Conservation (phyloP, 495 filamentous ascomycete genomes). For the Hypoxylon crocopeplum region DNA sequence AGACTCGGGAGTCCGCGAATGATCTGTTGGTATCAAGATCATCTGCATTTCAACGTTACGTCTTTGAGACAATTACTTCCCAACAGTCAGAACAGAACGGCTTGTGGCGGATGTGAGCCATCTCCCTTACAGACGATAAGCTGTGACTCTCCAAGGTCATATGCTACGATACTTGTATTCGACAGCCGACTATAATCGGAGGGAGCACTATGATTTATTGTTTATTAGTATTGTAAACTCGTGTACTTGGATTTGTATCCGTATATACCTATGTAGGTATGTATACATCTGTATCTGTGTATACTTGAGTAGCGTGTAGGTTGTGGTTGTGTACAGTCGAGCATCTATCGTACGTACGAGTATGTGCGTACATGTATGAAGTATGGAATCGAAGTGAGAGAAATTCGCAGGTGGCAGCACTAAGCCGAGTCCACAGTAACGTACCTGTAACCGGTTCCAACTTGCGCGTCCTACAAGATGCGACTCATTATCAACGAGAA, state of each 20-base stretch:
- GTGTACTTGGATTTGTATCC: too few relatives aligned
- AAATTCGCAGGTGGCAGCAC: neutral
- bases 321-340: too few relatives aligned
- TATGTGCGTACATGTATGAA: neutral
- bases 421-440: too few relatives aligned
- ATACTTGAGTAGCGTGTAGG: too few relatives aligned
- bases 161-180: slow-evolving; percentile 6
- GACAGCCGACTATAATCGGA: neutral
- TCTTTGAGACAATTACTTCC: slow-evolving; percentile 29
- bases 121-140: neutral
- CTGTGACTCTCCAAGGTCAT: neutral
- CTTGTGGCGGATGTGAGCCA: slow-evolving; percentile 5
- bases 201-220: too few relatives aligned
- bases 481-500: slow-evolving; percentile 24
- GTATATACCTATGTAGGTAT: neutral
- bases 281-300: too few relatives aligned
- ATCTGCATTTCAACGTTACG: slow-evolving; percentile 31
- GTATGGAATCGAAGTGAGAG: slow-evolving; percentile 11
- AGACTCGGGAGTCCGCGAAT: slow-evolving; percentile 17
- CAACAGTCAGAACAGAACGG: slow-evolving; percentile 17
- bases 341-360: too few relatives aligned
- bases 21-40: slow-evolving; percentile 16
- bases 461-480: slow-evolving; percentile 23
- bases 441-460: too few relatives aligned
- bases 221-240: too few relatives aligned